A percentile compares a stretch with the other conserved stretches of the same genome.
These are phyloP conservation scores for Cladosporium halotolerans DNA, from an alignment of 2,329 filamentous ascomycete genomes.

Conservation along the genomic window DNA sequence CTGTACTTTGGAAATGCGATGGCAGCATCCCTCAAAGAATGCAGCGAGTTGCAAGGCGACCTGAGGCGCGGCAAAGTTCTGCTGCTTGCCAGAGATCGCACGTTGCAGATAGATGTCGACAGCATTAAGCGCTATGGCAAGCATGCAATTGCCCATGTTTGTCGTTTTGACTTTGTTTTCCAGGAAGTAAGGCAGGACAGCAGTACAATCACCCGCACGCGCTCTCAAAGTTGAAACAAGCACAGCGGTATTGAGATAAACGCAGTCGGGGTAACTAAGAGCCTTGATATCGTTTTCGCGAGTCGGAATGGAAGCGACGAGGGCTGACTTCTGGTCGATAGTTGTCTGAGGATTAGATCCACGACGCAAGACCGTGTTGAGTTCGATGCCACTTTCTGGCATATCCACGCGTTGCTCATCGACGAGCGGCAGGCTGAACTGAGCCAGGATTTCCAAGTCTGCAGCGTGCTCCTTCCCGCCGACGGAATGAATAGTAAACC, in stretches of 20 bases:
- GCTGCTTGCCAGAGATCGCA: constrained; percentile 63
- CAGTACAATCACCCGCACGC: constrained; percentile 80
- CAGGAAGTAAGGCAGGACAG: constrained; percentile 86
- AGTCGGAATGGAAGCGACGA: constrained; percentile 67
- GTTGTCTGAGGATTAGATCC: constrained; percentile 77
- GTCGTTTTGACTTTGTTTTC: constrained; percentile 69
- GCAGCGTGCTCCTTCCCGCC: constrained; percentile 65
- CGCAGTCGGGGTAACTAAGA: constrained; percentile 80
- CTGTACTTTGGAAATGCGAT: constrained; percentile 87
- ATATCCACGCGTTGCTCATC: constrained; percentile 84
- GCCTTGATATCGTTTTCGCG: constrained; percentile 72
- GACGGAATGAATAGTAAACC: constrained; percentile 69
- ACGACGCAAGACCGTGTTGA: constrained; percentile 86
- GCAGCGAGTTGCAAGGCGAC: constrained; percentile 80
- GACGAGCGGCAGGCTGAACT: constrained; percentile 80
- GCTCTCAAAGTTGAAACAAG: constrained; percentile 84
- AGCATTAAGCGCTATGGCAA: constrained; percentile 58
- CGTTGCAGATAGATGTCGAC: constrained; percentile 74
- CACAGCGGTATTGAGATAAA: constrained; percentile 87
- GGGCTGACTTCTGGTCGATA: constrained; percentile 69
- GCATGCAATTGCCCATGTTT: constrained; percentile 58
- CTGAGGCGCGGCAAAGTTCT: constrained; percentile 82
- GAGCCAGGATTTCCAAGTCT: constrained; percentile 77
- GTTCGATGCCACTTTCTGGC: constrained; percentile 90
- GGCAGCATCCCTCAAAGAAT: constrained; percentile 84